Evolutionary conservation across 352 stramenopile genomes (phyloP), one percentile per base, ranked within the genome.

Genomic region (Phytophthora rubi): DNA sequence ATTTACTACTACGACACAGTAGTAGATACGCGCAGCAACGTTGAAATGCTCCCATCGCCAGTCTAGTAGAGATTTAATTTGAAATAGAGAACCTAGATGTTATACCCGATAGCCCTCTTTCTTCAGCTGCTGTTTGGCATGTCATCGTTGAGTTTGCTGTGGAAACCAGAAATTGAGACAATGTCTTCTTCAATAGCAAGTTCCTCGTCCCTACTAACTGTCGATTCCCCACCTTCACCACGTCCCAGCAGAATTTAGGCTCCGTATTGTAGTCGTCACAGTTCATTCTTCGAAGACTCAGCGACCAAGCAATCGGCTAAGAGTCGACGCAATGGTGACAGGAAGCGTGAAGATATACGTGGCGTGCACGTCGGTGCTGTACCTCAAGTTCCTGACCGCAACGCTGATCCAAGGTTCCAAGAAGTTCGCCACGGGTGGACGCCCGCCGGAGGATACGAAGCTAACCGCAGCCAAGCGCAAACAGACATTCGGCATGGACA

Each of bases 341-440:
- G 30, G 44, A 7, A 63, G 45, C 18, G 35, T 59, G 3, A 72
- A 62, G n/a, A 44, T 68, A 37, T 83, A 78, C 58, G 70, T 80
- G 5, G 59, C 49, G 16, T 84, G 75, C 65, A 66, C 71, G 10
- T 66, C 71, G 18, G 75, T 76, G 68, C 62, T 85, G 33, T 93
- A 89, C 63, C 35, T 82, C 72, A 93, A 93, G 75, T 91, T 89
- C 73, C 53, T 93, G 49, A 53, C 61, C 35, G 70, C 70, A 6
- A 79, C 75, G n/a, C 71, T 73, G 53, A 82, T 89, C 53, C 81
- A 91, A 63, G 79, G 74, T 23, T 59, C 62, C 61, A 83, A 79
- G 76, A 89, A 77, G 32, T 93, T 90, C 68, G 51, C 44, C 32
- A 53, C 81, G 3, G 83, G 81, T 15, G 71, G 63, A 1, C 85